Evolutionary conservation across 1,284 basidiomycete genomes (phyloP).

Genomic region (Ustilago cynodontis): DNA sequence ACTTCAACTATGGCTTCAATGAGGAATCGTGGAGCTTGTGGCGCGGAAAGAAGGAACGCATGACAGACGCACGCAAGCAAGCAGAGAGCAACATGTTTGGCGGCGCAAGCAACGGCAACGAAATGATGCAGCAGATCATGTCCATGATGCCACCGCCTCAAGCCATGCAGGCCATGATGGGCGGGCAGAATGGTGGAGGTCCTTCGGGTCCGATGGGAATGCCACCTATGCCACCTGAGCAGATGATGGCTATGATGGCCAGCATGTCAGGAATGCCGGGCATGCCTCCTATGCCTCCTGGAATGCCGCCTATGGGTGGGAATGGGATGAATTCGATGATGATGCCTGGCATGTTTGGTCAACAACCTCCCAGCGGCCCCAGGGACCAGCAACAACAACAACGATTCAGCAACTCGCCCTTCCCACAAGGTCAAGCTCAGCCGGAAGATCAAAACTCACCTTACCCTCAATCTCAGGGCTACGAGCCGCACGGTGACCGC

Average conservation of each 20-base stretch:
- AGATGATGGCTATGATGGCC: constrained; percentile 66
- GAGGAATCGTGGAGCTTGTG: constrained; percentile 95
- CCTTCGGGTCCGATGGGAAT: constrained; percentile 50
- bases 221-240: constrained; percentile 55
- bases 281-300: constrained; percentile 41
- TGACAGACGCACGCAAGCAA: constrained; percentile 81
- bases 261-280: constrained; percentile 47
- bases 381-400: constrained; percentile 26
- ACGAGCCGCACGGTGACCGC: constrained; percentile 11
- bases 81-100: constrained; percentile 48
- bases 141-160: constrained; percentile 52
- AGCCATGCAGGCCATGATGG: constrained; percentile 63
- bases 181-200: constrained; percentile 30
- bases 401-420: constrained; percentile 31
- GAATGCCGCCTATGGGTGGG: constrained; percentile 30
- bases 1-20: constrained; percentile 99
- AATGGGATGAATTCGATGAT: constrained; percentile 39
- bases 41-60: constrained; percentile 83
- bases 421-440: constrained; percentile 19
- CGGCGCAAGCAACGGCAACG: constrained; percentile 5
- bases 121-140: constrained; percentile 51
- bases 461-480: constrained; percentile 11
- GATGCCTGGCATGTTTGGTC: constrained; percentile 45
- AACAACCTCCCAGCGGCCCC: constrained; percentile 23
- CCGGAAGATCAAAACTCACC: constrained; percentile 26